These are phyloP conservation scores for Penicillium argentinense DNA, from an alignment of 495 filamentous ascomycete species.

Conservation along the genomic window DNA sequence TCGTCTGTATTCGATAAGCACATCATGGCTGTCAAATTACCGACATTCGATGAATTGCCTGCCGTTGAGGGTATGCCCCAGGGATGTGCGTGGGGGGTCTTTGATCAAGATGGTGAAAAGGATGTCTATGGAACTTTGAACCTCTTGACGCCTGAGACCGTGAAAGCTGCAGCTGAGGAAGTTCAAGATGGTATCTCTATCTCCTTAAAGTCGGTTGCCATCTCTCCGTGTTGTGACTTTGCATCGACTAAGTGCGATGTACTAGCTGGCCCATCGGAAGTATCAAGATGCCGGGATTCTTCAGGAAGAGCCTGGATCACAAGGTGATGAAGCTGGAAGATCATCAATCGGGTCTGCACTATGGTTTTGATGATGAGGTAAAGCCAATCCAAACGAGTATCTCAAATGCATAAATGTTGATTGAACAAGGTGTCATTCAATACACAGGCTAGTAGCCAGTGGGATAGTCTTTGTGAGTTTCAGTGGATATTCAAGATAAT, in stretches of 20 bases:
- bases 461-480: conserved; percentile 38
- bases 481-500: not conserved
- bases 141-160: conserved; percentile 54
- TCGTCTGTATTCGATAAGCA: too few species aligned
- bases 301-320: conserved; percentile 53
- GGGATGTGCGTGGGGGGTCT: conserved; percentile 66
- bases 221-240: too few species aligned
- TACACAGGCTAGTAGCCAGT: conserved; percentile 46
- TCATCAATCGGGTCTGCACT: conserved; percentile 7
- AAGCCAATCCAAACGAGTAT: too few species aligned
- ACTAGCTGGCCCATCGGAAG: conserved; percentile 43
- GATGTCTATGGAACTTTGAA: conserved; percentile 61
- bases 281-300: conserved; percentile 47
- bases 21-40: conserved; percentile 19
- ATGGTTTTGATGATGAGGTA: conserved; percentile 46
- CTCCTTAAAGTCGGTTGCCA: conserved; percentile 60
- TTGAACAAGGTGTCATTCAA: conserved; percentile 40
- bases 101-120: conserved; percentile 59
- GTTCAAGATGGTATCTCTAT: conserved; percentile 54
- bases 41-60: conserved; percentile 59
- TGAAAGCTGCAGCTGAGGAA: conserved; percentile 51
- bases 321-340: conserved; percentile 48
- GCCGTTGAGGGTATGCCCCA: conserved; percentile 58
- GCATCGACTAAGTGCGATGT: not conserved
- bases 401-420: too few species aligned